Evolutionary conservation across 2,329 filamentous ascomycete species (phyloP), one percentile per base, ranked within the genome.

Genomic region (Torrubiellomyces zombiae): DNA sequence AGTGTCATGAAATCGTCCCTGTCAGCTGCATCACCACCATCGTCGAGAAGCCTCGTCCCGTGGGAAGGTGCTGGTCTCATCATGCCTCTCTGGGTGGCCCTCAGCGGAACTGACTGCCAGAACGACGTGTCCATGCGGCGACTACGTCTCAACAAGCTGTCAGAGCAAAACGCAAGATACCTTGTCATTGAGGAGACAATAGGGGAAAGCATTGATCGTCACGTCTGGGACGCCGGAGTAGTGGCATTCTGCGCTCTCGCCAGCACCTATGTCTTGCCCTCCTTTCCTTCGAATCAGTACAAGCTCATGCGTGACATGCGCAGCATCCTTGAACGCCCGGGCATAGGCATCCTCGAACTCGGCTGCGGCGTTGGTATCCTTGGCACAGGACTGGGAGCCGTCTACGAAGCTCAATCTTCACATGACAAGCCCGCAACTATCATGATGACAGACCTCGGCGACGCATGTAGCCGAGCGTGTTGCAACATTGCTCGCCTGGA

Each of bases 161-260:
- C 33, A 2, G 37, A 37, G 7, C 32, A 33, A 10, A 22, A 41
- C 3, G 35, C 42, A 1, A n/a, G n/a, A n/a, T 35, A 33, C 7
- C 31, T 66, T 6, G 48, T 56, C 15, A 44, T 69, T 4, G 58
- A 63, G 26, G 67, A 71, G 31, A 63, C 68, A 26, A 56, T 70
- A 7, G 65, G 63, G 9, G 64, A 70, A 43, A 68, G 63, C 37
- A 69, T 71, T 27, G 64, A 65, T 1, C 56, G 65, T 3, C 65
- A 70, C 31, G 50, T 70, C 5, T 71, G 66, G 66, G 66, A 71
- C 26, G 64, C 56, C 2, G 66, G 66, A 1, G 45, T 69, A 7
- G 47, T 62, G 5, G 55, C 58, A 1, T 35, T 50, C 11, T 47
- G 45, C 14, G 43, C 42, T 20, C 36, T 53, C 15, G 43, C 40